These are phyloP conservation scores for Tubosaeta sp. DNA, from an alignment of 768 basidiomycete genomes.

Conservation along the genomic window DNA sequence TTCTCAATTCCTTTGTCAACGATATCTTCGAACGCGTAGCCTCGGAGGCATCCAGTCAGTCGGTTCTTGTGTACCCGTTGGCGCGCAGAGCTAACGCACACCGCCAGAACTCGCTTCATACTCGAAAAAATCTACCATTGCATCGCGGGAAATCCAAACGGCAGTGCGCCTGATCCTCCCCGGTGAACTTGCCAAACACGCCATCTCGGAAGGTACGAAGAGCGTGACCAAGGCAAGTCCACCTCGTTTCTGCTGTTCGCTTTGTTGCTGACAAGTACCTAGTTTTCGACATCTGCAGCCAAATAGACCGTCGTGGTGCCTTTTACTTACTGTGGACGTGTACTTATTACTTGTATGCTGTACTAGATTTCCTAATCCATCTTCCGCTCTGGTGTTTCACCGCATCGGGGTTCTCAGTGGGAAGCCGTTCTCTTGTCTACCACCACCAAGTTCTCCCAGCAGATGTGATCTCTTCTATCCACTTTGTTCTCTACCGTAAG, in stretches of 20 bases:
- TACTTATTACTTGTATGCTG: conserved; percentile 32
- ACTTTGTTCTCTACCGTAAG: neutral
- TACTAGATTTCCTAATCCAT: conserved; percentile 29
- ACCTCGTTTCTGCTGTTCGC: neutral
- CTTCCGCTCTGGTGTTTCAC: neutral
- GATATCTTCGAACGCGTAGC: conserved; percentile 94
- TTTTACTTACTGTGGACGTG: conserved; percentile 13
- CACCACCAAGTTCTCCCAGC: neutral
- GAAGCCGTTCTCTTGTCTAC: neutral
- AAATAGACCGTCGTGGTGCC: conserved; percentile 30
- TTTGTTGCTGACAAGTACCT: neutral
- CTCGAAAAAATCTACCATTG: conserved; percentile 99
- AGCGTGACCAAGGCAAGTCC: conserved; percentile 54
- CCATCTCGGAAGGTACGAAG: conserved; percentile 92
- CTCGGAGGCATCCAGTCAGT: conserved; percentile 80
- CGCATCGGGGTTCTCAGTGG: neutral
- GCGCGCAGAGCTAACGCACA: neutral
- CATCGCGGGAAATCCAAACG: conserved; percentile 97
- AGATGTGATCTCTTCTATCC: neutral
- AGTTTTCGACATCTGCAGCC: conserved; percentile 46
- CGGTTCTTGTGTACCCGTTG: neutral
- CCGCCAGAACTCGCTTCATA: conserved; percentile 85
- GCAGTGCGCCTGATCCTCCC: conserved; percentile 93
- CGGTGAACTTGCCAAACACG: conserved; percentile 97
- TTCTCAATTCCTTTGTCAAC: conserved; percentile 89